These are phyloP conservation scores for Pestalotiopsis sp. DNA, from an alignment of 2,329 filamentous ascomycete species.

Conservation along the genomic window DNA sequence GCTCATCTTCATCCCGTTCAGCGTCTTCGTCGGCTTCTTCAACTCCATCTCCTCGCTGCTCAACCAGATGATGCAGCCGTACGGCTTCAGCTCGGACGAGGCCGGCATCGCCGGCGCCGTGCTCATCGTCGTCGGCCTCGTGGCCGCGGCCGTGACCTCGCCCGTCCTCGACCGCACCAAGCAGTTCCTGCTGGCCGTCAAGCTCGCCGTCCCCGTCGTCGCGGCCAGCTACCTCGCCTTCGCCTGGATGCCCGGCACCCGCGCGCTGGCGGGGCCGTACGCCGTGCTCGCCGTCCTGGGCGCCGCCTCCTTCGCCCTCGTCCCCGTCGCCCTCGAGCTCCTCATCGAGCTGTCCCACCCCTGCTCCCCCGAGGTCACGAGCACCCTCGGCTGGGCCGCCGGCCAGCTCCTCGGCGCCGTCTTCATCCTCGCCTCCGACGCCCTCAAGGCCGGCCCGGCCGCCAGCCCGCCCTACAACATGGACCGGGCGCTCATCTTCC, in stretches of 20 bases:
- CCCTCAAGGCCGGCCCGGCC: constrained; percentile 59
- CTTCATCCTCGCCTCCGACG: constrained; percentile 83
- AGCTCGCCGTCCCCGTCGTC: constrained; percentile 74
- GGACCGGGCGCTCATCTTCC: constrained; percentile 75
- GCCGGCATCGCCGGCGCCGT: constrained; percentile 89
- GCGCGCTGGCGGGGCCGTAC: constrained; percentile 68
- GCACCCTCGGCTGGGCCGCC: constrained; percentile 80
- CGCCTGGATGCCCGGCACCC: constrained; percentile 73
- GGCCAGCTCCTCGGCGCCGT: constrained; percentile 84
- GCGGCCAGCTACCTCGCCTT: constrained; percentile 75
- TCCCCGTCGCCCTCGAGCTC: constrained; percentile 86
- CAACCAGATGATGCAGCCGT: constrained; percentile 87
- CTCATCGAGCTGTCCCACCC: constrained; percentile 87
- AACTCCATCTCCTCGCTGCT: constrained; percentile 87
- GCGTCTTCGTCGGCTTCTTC: constrained; percentile 88
- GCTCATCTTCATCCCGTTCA: constrained; percentile 80
- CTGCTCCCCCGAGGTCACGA: constrained; percentile 82
- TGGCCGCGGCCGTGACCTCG: constrained; percentile 73
- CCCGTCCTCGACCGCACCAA: constrained; percentile 88
- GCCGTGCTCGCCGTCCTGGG: constrained; percentile 76
- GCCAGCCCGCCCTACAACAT: constrained; percentile 70
- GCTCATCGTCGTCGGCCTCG: constrained; percentile 85
- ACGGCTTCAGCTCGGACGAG: constrained; percentile 80
- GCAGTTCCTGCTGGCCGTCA: constrained; percentile 73
- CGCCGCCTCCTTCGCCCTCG: constrained; percentile 75